Evolutionary conservation across 2,329 filamentous ascomycete genomes (phyloP), one percentile per base, ranked within the genome.

Genomic region (Chaetomium olivaceum): DNA sequence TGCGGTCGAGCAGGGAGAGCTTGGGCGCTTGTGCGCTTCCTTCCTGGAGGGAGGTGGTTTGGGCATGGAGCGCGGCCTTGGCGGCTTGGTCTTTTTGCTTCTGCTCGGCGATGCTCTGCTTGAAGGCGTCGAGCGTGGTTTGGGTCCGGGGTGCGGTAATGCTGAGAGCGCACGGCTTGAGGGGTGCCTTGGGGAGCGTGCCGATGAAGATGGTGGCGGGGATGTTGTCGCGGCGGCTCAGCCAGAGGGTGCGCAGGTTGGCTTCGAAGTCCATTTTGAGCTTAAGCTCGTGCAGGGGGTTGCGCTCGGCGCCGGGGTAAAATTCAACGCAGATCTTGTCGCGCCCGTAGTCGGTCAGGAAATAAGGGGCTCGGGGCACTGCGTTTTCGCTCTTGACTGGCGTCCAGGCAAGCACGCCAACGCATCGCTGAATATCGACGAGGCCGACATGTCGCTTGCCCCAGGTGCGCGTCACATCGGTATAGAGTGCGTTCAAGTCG

Each of bases 1-100:
- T 85, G 58, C 91, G 89, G 75, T 93, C 91, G 64, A 95, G 82
- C 27, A 96, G 85, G 61, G 86, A 87, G 80, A 90, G 87, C 78
- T 88, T 82, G 16, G 39, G 39, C 16, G 39, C 16, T 55, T 77
- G 33, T 12, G 9, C 33, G 9, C 33, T 7, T 0, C 39, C 57
- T 2, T 2, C 36, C 5, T 14, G 76, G 52, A 31, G 5, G 54
- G 9, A 2, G 1, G 31, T 6, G 46, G 56, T 25, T 43, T 43
- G 39, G 16, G 39, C 19, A n/a, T 6, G 39, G 39, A 43, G 5
- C 16, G 39, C 12, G 23, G 59, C 27, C 12, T 51, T 43, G 48
- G 56, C 29, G 11, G n/a, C 46, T 46, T 59, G 23, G 25, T 80
- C 80, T 66, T 81, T 76, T 70, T 83, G 78, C 74, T 82, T 85